phyloP scores from a whole-genome alignment of 108 stramenopile genomes.

The Asterionellopsis glacialis region DNA sequence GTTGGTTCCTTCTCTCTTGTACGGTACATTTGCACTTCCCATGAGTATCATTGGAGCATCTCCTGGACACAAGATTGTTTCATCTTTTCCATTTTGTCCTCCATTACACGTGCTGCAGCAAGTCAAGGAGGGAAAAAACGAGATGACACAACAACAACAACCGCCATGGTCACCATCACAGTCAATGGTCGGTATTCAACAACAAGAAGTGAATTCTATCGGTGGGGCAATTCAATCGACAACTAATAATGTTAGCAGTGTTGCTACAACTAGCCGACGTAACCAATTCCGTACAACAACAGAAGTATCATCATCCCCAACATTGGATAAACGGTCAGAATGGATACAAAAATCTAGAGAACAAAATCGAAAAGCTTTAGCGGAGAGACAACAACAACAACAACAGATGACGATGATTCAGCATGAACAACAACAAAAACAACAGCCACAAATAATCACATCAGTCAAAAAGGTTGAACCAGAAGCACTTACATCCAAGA shows the following conservation, averaged over 20 bases:
- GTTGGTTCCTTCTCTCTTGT: slow-evolving; percentile 5
- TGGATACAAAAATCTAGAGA: not conserved
- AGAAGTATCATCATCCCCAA: not conserved
- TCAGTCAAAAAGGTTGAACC: not conserved
- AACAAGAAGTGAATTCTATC: not conserved
- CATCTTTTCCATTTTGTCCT: not conserved
- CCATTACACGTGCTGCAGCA: too few relatives aligned
- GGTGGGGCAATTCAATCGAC: not conserved
- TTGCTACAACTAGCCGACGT: not conserved
- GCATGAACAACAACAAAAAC: not conserved
- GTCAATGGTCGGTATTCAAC: not conserved
- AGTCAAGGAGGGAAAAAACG: too few relatives aligned
- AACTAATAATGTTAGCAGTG: not conserved
- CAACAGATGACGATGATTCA: too few relatives aligned
- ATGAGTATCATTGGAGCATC: slow-evolving; percentile 8
- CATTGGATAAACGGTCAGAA: not conserved
- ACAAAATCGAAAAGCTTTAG: not conserved
- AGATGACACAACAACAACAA: too few relatives aligned
- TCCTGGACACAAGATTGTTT: not conserved
- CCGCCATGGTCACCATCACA: too few relatives aligned
- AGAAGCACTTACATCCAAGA: not conserved
- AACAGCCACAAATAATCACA: not conserved
- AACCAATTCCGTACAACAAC: not conserved
- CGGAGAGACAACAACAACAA: not conserved
- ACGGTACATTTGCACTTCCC: slow-evolving; percentile 5